Evolutionary conservation across 2,329 filamentous ascomycete genomes (phyloP).

Genomic region (Hypoxylon sp.): DNA sequence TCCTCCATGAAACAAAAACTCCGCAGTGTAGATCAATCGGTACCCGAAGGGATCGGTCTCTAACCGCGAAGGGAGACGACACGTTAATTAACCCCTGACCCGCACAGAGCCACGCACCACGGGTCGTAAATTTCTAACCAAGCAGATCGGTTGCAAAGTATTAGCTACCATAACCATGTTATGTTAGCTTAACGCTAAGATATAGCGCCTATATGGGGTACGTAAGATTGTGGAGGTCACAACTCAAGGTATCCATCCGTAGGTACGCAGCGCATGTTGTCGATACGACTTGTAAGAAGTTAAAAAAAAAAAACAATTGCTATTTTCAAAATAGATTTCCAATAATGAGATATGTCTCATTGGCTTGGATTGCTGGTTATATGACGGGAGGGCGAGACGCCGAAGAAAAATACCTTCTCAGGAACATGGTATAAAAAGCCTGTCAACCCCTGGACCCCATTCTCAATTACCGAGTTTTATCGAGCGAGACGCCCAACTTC

Average conservation of each 20-base stretch:
- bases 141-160: constrained; percentile 8
- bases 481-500: constrained; percentile 19
- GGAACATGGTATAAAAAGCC: constrained; percentile 1
- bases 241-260: not conserved
- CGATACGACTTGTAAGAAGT: constrained; percentile 10
- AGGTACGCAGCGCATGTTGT: not conserved
- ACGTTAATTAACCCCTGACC: constrained; percentile 24
- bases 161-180: constrained; percentile 4
- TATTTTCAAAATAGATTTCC: not conserved
- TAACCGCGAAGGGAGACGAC: not conserved
- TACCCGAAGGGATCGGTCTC: constrained; percentile 5
- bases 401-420: not conserved
- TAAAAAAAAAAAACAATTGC: not conserved
- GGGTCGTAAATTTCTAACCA: constrained; percentile 17
- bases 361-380: not conserved
- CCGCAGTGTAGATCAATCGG: constrained; percentile 17
- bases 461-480: constrained; percentile 7
- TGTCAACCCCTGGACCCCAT: constrained; percentile 5
- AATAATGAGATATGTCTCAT: not conserved
- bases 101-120: constrained; percentile 18
- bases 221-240: constrained; percentile 4
- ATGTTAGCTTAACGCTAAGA: constrained; percentile 3
- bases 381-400: constrained; percentile 5
- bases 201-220: constrained; percentile 17
- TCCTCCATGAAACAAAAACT: constrained; percentile 15